Evolutionary conservation across 176 grass and related monocot genomes (phyloP).

Genomic region (Otatea glauca): DNA sequence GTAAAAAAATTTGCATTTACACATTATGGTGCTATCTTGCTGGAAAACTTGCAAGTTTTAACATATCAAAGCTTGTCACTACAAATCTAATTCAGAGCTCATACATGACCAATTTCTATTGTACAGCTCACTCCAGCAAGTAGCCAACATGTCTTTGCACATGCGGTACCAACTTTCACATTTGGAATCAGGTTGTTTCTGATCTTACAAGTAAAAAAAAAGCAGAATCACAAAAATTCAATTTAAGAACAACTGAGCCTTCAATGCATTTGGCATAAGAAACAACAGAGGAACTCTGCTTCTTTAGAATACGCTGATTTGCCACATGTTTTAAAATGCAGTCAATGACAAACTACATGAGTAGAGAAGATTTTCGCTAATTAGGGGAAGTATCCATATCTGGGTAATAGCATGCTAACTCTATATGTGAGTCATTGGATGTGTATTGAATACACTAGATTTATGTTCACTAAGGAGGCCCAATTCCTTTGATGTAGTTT

Average conservation of each 20-base stretch:
- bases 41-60: background rate
- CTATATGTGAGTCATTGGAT: background rate
- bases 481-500: background rate
- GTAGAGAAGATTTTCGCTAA: background rate
- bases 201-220: background rate
- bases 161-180: background rate
- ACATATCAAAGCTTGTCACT: background rate
- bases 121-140: background rate
- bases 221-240: background rate
- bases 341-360: background rate
- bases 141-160: background rate
- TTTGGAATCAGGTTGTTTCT: background rate
- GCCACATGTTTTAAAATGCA: conserved; percentile 12
- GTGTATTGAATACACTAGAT: background rate
- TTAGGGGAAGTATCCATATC: background rate
- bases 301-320: background rate
- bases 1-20: background rate
- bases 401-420: background rate
- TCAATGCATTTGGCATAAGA: background rate
- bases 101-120: background rate
- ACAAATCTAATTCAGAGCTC: background rate
- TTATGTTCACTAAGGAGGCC: conserved; percentile 1
- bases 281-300: background rate
- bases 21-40: background rate
- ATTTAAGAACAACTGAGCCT: background rate